These are phyloP conservation scores for Gossypium bickii DNA, from an alignment of 345 rosid genomes.

Conservation along the genomic window DNA sequence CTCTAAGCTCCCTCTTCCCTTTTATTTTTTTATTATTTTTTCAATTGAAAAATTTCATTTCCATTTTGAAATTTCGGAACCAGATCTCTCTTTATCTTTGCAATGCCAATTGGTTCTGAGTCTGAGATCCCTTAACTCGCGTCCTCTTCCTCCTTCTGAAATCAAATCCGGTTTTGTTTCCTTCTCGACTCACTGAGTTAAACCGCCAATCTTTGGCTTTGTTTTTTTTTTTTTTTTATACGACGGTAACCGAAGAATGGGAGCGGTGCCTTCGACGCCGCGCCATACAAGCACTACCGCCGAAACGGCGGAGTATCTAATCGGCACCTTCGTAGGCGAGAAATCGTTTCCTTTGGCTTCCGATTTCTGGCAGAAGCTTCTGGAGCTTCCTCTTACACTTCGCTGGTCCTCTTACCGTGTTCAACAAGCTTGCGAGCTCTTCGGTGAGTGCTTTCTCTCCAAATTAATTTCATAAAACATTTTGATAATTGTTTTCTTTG, in stretches of 20 bases:
- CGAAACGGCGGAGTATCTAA: constrained; percentile 70
- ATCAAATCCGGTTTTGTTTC: constrained; percentile 14
- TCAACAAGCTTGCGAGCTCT: constrained; percentile 61
- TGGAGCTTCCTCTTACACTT: constrained; percentile 72
- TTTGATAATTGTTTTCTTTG: neutral
- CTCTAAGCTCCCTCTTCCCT: neutral
- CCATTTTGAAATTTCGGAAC: constrained; percentile 7
- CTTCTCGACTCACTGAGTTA: constrained; percentile 10
- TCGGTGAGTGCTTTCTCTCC: constrained; percentile 44
- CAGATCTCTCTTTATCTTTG: constrained; percentile 23
- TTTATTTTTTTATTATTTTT: neutral
- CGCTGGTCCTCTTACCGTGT: constrained; percentile 69
- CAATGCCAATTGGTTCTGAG: constrained; percentile 24
- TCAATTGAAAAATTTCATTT: neutral
- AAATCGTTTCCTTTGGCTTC: constrained; percentile 79
- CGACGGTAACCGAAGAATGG: constrained; percentile 39
- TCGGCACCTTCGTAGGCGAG: constrained; percentile 83
- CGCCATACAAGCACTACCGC: constrained; percentile 30
- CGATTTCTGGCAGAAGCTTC: constrained; percentile 93
- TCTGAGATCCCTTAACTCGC: constrained; percentile 33
- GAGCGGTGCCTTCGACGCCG: constrained; percentile 88
- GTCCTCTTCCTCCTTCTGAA: constrained; percentile 6
- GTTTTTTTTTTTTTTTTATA: neutral
- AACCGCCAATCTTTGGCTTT: neutral
- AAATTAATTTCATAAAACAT: neutral